Percentiles rank a stretch among this genome's conserved stretches.
Conservation (phyloP, 495 filamentous ascomycete genomes). For the Polyplosphaeria fusca region DNA sequence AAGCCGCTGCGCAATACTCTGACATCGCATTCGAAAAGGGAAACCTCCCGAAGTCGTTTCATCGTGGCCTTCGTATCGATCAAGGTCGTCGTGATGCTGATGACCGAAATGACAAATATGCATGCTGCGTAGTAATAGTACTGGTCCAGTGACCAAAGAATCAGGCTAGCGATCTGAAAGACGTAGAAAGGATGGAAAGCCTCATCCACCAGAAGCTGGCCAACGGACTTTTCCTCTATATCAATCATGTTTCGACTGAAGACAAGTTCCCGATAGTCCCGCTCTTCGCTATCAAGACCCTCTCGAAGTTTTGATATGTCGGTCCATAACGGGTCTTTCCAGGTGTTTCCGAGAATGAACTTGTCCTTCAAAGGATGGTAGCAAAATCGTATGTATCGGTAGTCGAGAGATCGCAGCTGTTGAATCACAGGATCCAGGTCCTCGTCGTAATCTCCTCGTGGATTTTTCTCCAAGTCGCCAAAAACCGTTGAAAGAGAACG, state of each 20-base stretch:
- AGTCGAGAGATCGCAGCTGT: slow-evolving; percentile 72
- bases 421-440: slow-evolving; percentile 73
- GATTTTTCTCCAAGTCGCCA: slow-evolving; percentile 57
- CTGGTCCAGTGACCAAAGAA: slow-evolving; percentile 91
- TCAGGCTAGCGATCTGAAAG: slow-evolving; percentile 91
- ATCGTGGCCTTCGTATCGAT: slow-evolving; percentile 92
- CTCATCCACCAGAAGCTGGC: slow-evolving; percentile 87
- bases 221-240: slow-evolving; percentile 79
- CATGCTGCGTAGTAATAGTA: slow-evolving; percentile 98
- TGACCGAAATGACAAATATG: slow-evolving; percentile 91
- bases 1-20: slow-evolving; percentile 91
- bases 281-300: slow-evolving; percentile 89
- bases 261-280: slow-evolving; percentile 74
- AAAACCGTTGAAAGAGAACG: slow-evolving; percentile 85
- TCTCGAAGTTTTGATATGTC: slow-evolving; percentile 68
- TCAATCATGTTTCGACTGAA: slow-evolving; percentile 89
- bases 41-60: slow-evolving; percentile 85
- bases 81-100: slow-evolving; percentile 85
- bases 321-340: slow-evolving; percentile 91
- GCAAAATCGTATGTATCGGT: slow-evolving; percentile 89
- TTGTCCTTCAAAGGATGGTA: slow-evolving; percentile 85
- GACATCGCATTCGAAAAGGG: slow-evolving; percentile 90
- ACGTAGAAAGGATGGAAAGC: slow-evolving; percentile 97
- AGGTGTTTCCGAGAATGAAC: slow-evolving; percentile 78
- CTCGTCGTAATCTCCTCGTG: slow-evolving; percentile 63